Evolutionary conservation across 345 rosid genomes (phyloP).

Genomic region (Aethionema arabicum): DNA sequence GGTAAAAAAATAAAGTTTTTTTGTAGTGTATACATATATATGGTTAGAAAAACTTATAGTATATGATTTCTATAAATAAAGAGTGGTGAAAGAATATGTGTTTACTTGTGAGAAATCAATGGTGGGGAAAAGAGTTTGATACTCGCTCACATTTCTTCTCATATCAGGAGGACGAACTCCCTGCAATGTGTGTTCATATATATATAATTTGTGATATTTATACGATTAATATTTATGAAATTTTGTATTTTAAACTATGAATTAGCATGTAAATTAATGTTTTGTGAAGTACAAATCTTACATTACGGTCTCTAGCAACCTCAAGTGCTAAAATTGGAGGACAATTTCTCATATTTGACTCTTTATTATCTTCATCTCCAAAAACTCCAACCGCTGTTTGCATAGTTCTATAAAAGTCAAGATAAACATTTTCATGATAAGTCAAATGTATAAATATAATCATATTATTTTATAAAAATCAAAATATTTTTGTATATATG

Average conservation of each 20-base stretch:
- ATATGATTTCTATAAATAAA: slow-evolving; percentile 9
- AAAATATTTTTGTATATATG: too few relatives aligned
- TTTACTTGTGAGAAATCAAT: slow-evolving; percentile 72
- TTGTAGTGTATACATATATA: too few relatives aligned
- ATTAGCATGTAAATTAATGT: too few relatives aligned
- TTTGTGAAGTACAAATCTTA: slow-evolving; percentile 29
- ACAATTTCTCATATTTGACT: slow-evolving; percentile 25
- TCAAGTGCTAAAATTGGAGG: slow-evolving; percentile 71
- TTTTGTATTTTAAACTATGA: too few relatives aligned
- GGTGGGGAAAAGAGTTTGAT: slow-evolving; percentile 52
- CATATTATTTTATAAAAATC: too few relatives aligned
- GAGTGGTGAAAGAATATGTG: neutral
- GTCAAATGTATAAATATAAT: neutral
- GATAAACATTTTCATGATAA: neutral
- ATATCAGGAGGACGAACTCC: slow-evolving; percentile 75
- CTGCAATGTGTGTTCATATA: slow-evolving; percentile 38
- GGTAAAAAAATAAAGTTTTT: too few relatives aligned
- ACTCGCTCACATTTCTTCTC: slow-evolving; percentile 61
- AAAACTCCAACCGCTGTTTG: slow-evolving; percentile 74
- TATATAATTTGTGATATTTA: neutral
- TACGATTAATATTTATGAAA: too few relatives aligned
- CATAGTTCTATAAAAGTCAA: slow-evolving; percentile 52
- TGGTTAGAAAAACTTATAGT: too few relatives aligned
- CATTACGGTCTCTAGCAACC: slow-evolving; percentile 74
- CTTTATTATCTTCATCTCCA: slow-evolving; percentile 37